These are phyloP conservation scores for Rhizoclosmatium globosum DNA, from an alignment of 192 early-diverging fungal species.

Conservation along the genomic window DNA sequence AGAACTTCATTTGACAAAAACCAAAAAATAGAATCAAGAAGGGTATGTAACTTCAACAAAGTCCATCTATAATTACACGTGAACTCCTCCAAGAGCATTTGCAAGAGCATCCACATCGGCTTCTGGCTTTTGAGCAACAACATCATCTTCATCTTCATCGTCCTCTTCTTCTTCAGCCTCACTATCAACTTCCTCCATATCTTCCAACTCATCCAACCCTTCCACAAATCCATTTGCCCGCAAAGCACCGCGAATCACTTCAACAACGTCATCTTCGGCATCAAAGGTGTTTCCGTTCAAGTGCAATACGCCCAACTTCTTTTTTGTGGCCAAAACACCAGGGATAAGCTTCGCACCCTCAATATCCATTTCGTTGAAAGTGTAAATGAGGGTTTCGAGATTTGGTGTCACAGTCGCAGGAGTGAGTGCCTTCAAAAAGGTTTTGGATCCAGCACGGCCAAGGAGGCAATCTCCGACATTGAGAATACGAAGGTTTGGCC, in stretches of 20 bases:
- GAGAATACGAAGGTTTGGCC: conserved; percentile 80
- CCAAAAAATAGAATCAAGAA: too few relatives aligned
- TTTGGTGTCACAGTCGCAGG: conserved; percentile 52
- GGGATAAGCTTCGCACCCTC: conserved; percentile 73
- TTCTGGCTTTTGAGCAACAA: conserved; percentile 26
- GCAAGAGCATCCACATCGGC: conserved; percentile 42
- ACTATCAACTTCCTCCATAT: conserved; percentile 82
- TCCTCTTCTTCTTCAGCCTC: conserved; percentile 55
- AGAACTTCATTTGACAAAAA: too few relatives aligned
- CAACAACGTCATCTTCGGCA: conserved; percentile 80
- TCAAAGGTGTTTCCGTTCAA: conserved; percentile 94
- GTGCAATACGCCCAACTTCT: conserved; percentile 71
- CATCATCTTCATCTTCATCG: conserved; percentile 46
- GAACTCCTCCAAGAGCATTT: conserved; percentile 16
- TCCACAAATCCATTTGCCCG: conserved; percentile 74
- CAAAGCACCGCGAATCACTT: conserved; percentile 75
- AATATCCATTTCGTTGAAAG: conserved; percentile 90
- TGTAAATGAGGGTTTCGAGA: conserved; percentile 70
- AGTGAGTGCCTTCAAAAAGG: conserved; percentile 73
- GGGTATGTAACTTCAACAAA: too few relatives aligned
- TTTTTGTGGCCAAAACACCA: conserved; percentile 70
- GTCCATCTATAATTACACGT: background rate
- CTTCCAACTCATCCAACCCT: conserved; percentile 91
- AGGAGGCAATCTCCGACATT: conserved; percentile 94
- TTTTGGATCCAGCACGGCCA: conserved; percentile 72